These are phyloP conservation scores for Suillus brevipes DNA, from an alignment of 768 basidiomycete species.

Conservation along the genomic window DNA sequence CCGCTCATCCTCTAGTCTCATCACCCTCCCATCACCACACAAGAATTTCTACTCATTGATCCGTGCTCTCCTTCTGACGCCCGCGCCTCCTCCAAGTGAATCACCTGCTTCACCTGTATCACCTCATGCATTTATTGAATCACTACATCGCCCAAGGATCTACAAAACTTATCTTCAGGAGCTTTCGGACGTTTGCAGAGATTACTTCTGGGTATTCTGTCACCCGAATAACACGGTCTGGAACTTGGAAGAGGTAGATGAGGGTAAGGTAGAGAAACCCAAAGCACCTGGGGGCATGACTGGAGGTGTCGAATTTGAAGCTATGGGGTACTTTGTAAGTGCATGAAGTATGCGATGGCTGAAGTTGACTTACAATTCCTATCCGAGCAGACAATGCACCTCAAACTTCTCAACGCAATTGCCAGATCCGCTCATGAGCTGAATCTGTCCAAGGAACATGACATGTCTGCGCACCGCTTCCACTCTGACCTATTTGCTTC, in stretches of 20 bases:
- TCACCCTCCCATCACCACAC: constrained; percentile 74
- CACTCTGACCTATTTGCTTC: constrained; percentile 88
- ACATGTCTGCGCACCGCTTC: constrained; percentile 77
- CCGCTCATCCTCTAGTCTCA: constrained; percentile 46
- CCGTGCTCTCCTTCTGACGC: constrained; percentile 72
- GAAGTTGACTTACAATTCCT: constrained; percentile 12
- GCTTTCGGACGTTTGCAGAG: constrained; percentile 85
- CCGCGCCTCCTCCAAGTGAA: constrained; percentile 65
- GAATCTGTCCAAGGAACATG: constrained; percentile 64
- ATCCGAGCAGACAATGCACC: constrained; percentile 71
- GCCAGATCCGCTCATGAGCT: constrained; percentile 65
- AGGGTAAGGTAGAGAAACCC: constrained; percentile 82
- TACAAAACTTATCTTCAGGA: constrained; percentile 84
- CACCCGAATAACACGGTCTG: constrained; percentile 93
- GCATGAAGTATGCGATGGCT: not conserved
- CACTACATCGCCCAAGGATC: constrained; percentile 64
- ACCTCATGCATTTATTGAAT: constrained; percentile 80
- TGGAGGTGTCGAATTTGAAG: constrained; percentile 97
- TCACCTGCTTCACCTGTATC: constrained; percentile 60
- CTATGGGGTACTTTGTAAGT: constrained; percentile 91
- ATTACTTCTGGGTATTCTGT: constrained; percentile 97
- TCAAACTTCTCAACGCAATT: constrained; percentile 83
- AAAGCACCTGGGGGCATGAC: constrained; percentile 97
- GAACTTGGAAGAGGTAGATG: constrained; percentile 81
- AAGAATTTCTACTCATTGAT: constrained; percentile 72